phyloP scores from a whole-genome alignment of 768 basidiomycete genomes.

The Leucosporidium scottii region DNA sequence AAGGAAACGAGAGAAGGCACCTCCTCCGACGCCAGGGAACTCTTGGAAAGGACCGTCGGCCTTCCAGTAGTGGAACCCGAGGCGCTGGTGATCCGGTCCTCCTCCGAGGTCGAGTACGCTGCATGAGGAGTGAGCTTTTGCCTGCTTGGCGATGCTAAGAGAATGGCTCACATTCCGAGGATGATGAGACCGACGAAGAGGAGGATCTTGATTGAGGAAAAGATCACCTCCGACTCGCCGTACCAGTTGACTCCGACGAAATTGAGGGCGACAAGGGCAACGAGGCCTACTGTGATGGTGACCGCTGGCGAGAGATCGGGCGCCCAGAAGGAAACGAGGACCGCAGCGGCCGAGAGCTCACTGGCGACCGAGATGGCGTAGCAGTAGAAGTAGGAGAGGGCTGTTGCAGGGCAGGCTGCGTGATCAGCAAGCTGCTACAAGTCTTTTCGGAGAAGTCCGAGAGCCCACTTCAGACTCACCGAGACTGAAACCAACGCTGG shows the following conservation, averaged over 20 bases:
- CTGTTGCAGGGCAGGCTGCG: background rate
- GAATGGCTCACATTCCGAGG: conserved; percentile 49
- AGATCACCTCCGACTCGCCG: conserved; percentile 33
- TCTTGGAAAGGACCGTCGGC: conserved; percentile 59
- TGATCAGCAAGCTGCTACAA: too few species aligned
- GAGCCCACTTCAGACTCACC: conserved; percentile 38
- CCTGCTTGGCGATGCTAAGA: background rate
- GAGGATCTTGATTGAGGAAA: conserved; percentile 35
- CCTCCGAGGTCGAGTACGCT: conserved; percentile 40
- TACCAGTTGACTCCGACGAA: conserved; percentile 51
- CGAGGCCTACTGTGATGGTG: conserved; percentile 18
- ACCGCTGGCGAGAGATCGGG: conserved; percentile 21
- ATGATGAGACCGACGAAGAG: conserved; percentile 41
- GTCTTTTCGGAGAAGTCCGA: too few species aligned
- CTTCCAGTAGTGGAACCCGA: conserved; percentile 43
- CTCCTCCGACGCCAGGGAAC: conserved; percentile 56
- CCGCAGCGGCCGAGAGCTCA: conserved; percentile 29
- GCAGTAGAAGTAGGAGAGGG: conserved; percentile 24
- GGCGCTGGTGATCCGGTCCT: conserved; percentile 39
- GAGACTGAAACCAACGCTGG: conserved; percentile 39
- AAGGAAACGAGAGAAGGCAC: conserved; percentile 48
- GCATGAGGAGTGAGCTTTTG: background rate
- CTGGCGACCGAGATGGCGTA: conserved; percentile 39
- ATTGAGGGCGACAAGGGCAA: conserved; percentile 39
- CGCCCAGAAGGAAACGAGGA: conserved; percentile 33